Percentiles rank a stretch among this genome's conserved stretches.
Evolutionary conservation across 2,329 filamentous ascomycete species (phyloP).

Genomic region (Fusarium liriodendri): DNA sequence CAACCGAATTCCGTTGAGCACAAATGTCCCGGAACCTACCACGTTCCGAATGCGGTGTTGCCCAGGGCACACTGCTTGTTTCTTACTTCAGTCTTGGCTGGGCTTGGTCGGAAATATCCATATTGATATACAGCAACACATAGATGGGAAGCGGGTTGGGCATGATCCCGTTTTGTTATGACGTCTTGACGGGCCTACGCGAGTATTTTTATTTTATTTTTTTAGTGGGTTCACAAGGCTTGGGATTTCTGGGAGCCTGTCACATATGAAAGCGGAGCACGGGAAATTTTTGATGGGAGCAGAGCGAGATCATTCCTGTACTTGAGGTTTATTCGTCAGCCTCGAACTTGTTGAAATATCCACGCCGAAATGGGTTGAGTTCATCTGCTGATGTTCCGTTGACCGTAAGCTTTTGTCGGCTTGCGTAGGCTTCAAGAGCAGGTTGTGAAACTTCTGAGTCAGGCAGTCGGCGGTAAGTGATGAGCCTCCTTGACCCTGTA

Average conservation of each 20-base stretch:
- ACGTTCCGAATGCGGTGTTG: slow-evolving; percentile 6
- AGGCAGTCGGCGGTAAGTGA: slow-evolving; percentile 82
- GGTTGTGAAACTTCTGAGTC: slow-evolving; percentile 65
- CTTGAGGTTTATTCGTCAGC: slow-evolving; percentile 43
- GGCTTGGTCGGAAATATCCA: slow-evolving; percentile 16
- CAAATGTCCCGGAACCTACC: not conserved
- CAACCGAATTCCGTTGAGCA: slow-evolving; percentile 79
- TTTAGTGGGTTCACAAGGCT: slow-evolving; percentile 27
- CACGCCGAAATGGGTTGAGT: slow-evolving; percentile 69
- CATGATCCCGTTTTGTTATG: slow-evolving; percentile 34
- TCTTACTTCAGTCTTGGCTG: slow-evolving; percentile 15
- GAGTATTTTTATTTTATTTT: slow-evolving; percentile 7
- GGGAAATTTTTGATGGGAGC: slow-evolving; percentile 38
- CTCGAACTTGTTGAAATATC: slow-evolving; percentile 69
- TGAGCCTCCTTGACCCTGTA: slow-evolving; percentile 85
- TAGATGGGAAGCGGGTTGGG: slow-evolving; percentile 39
- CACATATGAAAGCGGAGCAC: slow-evolving; percentile 34
- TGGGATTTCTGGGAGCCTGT: slow-evolving; percentile 30
- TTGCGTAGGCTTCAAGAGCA: slow-evolving; percentile 53
- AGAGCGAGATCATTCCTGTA: slow-evolving; percentile 35
- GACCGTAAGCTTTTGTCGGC: slow-evolving; percentile 43
- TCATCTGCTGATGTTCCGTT: slow-evolving; percentile 66
- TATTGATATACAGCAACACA: slow-evolving; percentile 33
- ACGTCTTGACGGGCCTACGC: slow-evolving; percentile 26
- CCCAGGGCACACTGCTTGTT: slow-evolving; percentile 6